Base-by-base conservation (phyloP, 2,329 filamentous ascomycete genomes). In the Ceratocystis variospora region DNA sequence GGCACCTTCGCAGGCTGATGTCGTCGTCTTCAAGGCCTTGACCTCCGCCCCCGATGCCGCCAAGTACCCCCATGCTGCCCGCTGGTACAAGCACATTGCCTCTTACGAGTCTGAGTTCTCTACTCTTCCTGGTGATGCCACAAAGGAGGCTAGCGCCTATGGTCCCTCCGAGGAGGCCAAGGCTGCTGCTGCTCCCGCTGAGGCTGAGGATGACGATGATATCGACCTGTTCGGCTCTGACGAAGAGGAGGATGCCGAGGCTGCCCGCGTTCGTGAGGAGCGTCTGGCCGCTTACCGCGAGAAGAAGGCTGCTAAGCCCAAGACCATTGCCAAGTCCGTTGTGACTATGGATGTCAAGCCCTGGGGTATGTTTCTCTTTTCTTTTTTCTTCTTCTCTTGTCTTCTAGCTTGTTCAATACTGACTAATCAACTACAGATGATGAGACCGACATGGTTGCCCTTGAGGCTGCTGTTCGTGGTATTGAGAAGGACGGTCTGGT, bases 21-120 rank as follows among this genome's bases (percentile, higher is more conserved):
- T 95, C 74, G 89, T 88, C 78, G 86, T 86, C 80, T 97, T 89
- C 89, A 96, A 97, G 86, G 89, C 89, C 74, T 78, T 96, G 77
- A 86, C 82, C 75, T 79, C 82, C 72, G 79, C 85, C 68, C 94
- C 94, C 73, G 86, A 88, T 72, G 84, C 88, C 37, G 12, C 37
- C 74, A 96, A 96, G 83, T 96, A 88, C 86, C 91, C 93, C 74
- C 83, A 96, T 81, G 91, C 88, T 75, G 90, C 90, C 76, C 88
- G 94, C 79, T 99, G 94, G 94, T 96, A 96, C 87, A 96, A 95
- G 86, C 93, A 99, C 86, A 90, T 96, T 76, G 85, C 89, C 77
- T 88, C 89, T 73, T 96, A 89, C 81, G 87, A 95, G 83, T 83
- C 88, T 72, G 93, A 97, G 79, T 97, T 97, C 82, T 82, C 88